These are phyloP conservation scores for Ziziphus jujuba DNA, from an alignment of 306 rosid species.

Conservation along the genomic window DNA sequence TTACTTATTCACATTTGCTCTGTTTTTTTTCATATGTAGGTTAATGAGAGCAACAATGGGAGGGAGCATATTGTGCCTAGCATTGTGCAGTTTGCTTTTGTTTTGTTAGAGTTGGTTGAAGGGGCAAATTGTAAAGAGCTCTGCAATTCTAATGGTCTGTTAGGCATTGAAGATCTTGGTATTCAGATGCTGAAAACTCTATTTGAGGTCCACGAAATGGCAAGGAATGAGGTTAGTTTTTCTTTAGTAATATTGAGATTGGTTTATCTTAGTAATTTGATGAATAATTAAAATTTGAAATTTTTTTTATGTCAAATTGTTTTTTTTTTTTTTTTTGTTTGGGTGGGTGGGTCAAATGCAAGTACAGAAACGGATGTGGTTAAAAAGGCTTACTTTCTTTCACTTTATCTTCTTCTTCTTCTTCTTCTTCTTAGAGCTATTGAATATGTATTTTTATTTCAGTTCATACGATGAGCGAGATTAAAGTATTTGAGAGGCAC, in stretches of 20 bases:
- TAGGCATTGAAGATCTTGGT: slow-evolving; percentile 43
- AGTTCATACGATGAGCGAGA: no score
- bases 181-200: slow-evolving; percentile 36
- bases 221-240: slow-evolving; percentile 38
- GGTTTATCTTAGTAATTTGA: background rate
- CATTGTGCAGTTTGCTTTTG: slow-evolving; percentile 37
- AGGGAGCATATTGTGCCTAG: slow-evolving; percentile 44
- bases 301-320: background rate
- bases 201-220: slow-evolving; percentile 42
- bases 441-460: no score
- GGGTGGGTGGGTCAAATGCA: background rate
- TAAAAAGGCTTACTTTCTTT: background rate
- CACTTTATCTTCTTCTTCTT: background rate
- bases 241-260: background rate
- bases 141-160: slow-evolving; percentile 25
- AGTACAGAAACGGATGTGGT: no score
- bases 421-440: background rate
- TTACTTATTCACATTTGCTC: background rate
- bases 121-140: slow-evolving; percentile 26
- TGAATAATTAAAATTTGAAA: background rate
- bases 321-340: background rate
- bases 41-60: slow-evolving; percentile 39
- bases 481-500: no score
- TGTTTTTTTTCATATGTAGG: slow-evolving; percentile 14
- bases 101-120: slow-evolving; percentile 37